Percentiles rank a stretch among this genome's conserved stretches.
Evolutionary conservation across 2,329 filamentous ascomycete species (phyloP).

Genomic region (Fusarium poae): DNA sequence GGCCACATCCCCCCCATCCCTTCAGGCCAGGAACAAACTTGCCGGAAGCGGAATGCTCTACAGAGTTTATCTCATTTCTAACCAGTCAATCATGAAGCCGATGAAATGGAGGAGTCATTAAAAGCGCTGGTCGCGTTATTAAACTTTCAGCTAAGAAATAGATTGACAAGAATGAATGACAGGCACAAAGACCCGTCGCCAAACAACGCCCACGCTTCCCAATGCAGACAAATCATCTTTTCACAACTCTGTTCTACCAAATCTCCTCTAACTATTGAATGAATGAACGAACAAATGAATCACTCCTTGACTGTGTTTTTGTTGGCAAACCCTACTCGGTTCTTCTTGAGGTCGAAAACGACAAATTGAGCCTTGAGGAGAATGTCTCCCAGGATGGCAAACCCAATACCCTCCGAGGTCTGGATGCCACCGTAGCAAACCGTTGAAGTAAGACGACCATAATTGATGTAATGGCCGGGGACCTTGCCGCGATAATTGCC

Average conservation of each 20-base stretch:
- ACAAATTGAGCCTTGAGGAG: constrained; percentile 61
- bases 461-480: constrained; percentile 57
- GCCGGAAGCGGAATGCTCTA: constrained; percentile 6
- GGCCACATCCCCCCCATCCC: background rate
- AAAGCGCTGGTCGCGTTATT: constrained; percentile 17
- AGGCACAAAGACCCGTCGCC: constrained; percentile 13
- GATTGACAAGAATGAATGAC: constrained; percentile 13
- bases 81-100: background rate
- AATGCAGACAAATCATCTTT: constrained; percentile 33
- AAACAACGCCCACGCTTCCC: constrained; percentile 40
- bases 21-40: constrained; percentile 4
- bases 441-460: constrained; percentile 47
- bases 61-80: constrained; percentile 12
- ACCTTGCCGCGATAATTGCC: constrained; percentile 53
- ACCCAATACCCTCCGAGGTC: constrained; percentile 52
- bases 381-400: constrained; percentile 58
- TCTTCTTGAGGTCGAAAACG: constrained; percentile 55
- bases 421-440: constrained; percentile 57
- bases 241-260: background rate
- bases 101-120: background rate
- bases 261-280: background rate
- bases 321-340: constrained; percentile 56
- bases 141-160: constrained; percentile 27
- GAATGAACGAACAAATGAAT: background rate
- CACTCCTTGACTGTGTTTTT: constrained; percentile 47